Evolutionary conservation across 495 filamentous ascomycete genomes (phyloP), one percentile per base, ranked within the genome.

Genomic region (Aspergillus cristatus): DNA sequence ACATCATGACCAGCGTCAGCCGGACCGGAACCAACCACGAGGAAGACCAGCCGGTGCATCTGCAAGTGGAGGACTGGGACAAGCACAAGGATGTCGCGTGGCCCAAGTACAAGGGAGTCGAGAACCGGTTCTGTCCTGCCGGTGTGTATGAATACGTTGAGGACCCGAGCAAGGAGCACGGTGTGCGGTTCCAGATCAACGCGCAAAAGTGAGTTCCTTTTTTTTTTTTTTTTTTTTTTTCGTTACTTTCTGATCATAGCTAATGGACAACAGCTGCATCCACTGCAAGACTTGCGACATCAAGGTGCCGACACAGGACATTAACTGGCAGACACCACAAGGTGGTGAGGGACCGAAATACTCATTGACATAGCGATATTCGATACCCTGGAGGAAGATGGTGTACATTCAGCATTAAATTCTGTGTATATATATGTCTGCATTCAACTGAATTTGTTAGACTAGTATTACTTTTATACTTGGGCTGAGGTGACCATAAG

Each of bases 261-360:
- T 71, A 43, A 71, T 45, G 0, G 16, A 25, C 7, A 38, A 32
- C 46, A 93, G 89, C 60, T 99, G 91, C 58, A 91, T 99, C 39
- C 91, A 99, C 62, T 99, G 91, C 70, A 99, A 99, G 75, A 97
- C 91, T 3, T 99, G 91, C 55, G 91, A 99, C 62, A 97, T 99
- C 60, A 99, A 99, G 68, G 89, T 82, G 10, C 91, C 91, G 2
- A 75, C 79, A 35, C 91, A 99, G 63, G 91, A 94, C 58, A 97
- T 97, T 58, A 93, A 94, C 62, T 95, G 89, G 88, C 74, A 84
- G 38, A 89, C 89, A 3, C 91, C 91, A 14, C 86, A 95, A 59
- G 91, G 93, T 38, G 91, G 91, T 15, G 91, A 95, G 60, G 91
- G 91, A 1, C 91, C 91, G 3, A 96, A 97, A 58, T 98, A 98